Percentiles rank a stretch among this genome's conserved stretches.
Evolutionary conservation across 2,329 filamentous ascomycete genomes (phyloP).

Genomic region (Monosporascus sp.): DNA sequence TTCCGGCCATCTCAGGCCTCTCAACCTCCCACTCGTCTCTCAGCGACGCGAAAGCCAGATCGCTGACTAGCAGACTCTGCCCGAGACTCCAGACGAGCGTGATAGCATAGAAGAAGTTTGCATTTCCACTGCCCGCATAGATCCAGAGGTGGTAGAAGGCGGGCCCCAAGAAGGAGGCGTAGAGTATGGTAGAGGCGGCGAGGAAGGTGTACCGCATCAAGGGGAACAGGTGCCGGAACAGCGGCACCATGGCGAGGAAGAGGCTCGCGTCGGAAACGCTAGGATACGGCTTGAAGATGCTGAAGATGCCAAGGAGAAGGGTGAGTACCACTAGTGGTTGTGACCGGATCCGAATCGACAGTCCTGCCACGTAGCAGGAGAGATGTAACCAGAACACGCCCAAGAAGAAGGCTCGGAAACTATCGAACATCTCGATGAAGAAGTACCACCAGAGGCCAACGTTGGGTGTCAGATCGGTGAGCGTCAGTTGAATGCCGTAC

Average conservation of each 20-base stretch:
- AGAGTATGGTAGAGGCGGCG: constrained; percentile 74
- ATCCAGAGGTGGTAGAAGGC: constrained; percentile 98
- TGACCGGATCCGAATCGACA: constrained; percentile 74
- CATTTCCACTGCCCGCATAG: constrained; percentile 94
- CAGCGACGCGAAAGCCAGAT: constrained; percentile 81
- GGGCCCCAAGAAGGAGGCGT: constrained; percentile 82
- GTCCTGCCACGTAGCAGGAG: constrained; percentile 78
- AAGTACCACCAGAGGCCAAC: constrained; percentile 99
- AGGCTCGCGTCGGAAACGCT: constrained; percentile 85
- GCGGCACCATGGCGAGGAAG: constrained; percentile 74
- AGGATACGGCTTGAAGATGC: constrained; percentile 96
- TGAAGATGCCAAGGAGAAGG: constrained; percentile 81
- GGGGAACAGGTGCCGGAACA: constrained; percentile 90
- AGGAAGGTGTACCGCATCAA: constrained; percentile 93
- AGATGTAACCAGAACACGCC: constrained; percentile 98
- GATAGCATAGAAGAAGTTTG: constrained; percentile 99
- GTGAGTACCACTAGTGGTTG: constrained; percentile 85
- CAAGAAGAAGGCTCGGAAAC: constrained; percentile 93
- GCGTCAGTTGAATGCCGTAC: constrained; percentile 85
- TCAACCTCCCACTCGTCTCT: constrained; percentile 93
- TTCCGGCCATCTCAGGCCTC: constrained; percentile 81
- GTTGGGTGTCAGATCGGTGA: constrained; percentile 91
- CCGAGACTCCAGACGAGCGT: constrained; percentile 97
- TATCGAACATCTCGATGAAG: constrained; percentile 99
- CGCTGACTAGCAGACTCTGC: constrained; percentile 78